Conservation (phyloP, 768 basidiomycete species). For the Termitomyces sp. region DNA sequence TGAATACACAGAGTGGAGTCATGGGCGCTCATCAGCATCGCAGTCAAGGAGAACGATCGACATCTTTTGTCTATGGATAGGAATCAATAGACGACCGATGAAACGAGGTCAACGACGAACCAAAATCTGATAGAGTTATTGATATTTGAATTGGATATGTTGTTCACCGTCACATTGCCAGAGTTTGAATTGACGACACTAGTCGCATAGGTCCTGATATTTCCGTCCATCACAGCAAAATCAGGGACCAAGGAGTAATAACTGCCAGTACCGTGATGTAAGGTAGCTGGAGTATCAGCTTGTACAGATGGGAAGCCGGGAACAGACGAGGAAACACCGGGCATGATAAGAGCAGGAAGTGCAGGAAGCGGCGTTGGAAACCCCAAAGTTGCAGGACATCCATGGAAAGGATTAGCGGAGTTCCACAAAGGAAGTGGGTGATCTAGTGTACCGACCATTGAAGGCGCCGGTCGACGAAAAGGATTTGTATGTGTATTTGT, state of each 20-base stretch:
- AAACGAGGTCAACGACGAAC: neutral
- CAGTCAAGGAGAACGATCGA: too few relatives aligned
- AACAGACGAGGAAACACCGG: neutral
- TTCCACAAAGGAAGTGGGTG: neutral
- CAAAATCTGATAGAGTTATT: neutral
- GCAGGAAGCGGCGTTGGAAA: neutral
- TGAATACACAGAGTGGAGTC: too few relatives aligned
- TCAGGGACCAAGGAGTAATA: neutral
- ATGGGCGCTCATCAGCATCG: too few relatives aligned
- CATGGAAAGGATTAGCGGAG: neutral
- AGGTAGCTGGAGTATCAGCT: neutral
- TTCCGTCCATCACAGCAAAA: neutral
- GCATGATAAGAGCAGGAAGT: neutral
- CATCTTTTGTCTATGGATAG: neutral
- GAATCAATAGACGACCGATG: neutral
- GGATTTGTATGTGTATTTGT: neutral
- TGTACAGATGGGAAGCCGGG: neutral
- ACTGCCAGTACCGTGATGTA: neutral
- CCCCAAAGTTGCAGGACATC: neutral
- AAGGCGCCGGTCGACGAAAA: neutral
- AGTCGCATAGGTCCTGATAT: neutral
- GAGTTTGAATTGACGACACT: neutral
- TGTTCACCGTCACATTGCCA: neutral
- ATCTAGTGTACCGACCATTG: neutral
- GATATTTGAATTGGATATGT: neutral